Evolutionary conservation across 2,329 filamentous ascomycete species (phyloP), one percentile per base, ranked within the genome.

Genomic region (Trichoderma koningiopsis): DNA sequence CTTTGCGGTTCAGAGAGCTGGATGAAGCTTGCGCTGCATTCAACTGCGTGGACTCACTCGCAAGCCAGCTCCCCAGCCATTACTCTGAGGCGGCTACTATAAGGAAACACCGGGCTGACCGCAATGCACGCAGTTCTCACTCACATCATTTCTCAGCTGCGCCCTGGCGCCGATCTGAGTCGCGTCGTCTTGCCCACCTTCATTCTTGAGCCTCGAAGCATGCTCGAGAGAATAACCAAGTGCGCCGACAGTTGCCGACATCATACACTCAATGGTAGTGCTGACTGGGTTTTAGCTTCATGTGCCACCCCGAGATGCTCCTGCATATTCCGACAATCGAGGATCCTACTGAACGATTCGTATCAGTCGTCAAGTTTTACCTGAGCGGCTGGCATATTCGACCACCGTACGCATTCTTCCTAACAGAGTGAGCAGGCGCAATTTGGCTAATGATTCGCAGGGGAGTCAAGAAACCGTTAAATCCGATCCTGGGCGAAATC

Each of bases 221-320:
- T 99, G 96, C 84, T 99, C 75, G 96, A 99, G 83, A 89, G 96
- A 75, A 99, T 99, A 79, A 99, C 96, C 77, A 99, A 99, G 94
- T 97, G 47, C 47, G 47, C 47, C 47, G 47, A 49, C 10, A 13
- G 22, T 49, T 10, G 11, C 47, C 10, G 7, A 49, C 47, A 49
- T 13, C n/a, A 84, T 74, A 89, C 83, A 14, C 27, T 40, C 29
- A 71, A 47, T 19, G 11, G 37, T 70, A 72, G 63, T 73, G 69
- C 43, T 68, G 49, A 68, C 67, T 64, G 29, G 47, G 6, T 52
- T 68, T 68, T 78, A 97, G 94, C 85, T 99, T 99, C 86, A 99
- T 99, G 96, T 96, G 95, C 75, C 96, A 99, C 79, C 96, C 96
- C 52, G 96, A 99, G 81, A 96, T 94, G 77, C 90, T 99, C 37